These are phyloP conservation scores for Globisporangium nodosum DNA, from an alignment of 352 stramenopile species.

Conservation along the genomic window DNA sequence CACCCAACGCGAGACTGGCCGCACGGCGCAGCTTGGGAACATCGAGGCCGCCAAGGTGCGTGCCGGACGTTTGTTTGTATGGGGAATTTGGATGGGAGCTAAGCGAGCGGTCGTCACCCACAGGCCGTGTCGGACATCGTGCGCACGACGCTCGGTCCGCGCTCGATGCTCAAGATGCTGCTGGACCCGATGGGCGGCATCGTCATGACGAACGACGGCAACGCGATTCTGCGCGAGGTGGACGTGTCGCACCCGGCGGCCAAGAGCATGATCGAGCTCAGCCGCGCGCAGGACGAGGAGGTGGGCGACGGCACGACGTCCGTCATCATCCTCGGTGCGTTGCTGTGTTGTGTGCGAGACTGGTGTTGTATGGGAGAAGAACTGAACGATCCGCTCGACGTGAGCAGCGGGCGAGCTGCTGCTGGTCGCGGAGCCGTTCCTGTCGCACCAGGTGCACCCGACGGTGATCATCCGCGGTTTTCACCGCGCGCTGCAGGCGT, in stretches of 20 bases:
- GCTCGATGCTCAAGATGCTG: slow-evolving; percentile 99
- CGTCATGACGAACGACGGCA: slow-evolving; percentile 99
- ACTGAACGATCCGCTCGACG: background rate
- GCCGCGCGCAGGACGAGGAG: slow-evolving; percentile 98
- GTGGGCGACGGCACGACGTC: slow-evolving; percentile 99
- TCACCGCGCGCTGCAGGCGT: slow-evolving; percentile 77
- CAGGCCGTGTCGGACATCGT: slow-evolving; percentile 98
- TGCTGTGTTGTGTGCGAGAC: background rate
- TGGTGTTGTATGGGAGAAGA: too few species aligned
- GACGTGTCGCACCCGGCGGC: slow-evolving; percentile 97
- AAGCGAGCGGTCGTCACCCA: background rate
- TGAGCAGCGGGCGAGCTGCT: slow-evolving; percentile 94
- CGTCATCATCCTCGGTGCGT: slow-evolving; percentile 96
- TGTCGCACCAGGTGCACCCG: slow-evolving; percentile 96
- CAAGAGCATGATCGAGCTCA: slow-evolving; percentile 99
- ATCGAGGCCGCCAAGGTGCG: slow-evolving; percentile 93
- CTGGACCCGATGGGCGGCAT: slow-evolving; percentile 99
- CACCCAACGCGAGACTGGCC: slow-evolving; percentile 97
- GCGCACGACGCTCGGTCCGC: slow-evolving; percentile 96
- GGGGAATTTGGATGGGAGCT: background rate
- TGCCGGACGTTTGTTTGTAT: background rate
- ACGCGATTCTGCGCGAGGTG: slow-evolving; percentile 98
- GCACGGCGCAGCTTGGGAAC: slow-evolving; percentile 98
- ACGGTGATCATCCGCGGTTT: slow-evolving; percentile 97
- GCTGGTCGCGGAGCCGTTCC: slow-evolving; percentile 95